phyloP scores from a whole-genome alignment of 306 rosid species.

The Acmispon strigosus region DNA sequence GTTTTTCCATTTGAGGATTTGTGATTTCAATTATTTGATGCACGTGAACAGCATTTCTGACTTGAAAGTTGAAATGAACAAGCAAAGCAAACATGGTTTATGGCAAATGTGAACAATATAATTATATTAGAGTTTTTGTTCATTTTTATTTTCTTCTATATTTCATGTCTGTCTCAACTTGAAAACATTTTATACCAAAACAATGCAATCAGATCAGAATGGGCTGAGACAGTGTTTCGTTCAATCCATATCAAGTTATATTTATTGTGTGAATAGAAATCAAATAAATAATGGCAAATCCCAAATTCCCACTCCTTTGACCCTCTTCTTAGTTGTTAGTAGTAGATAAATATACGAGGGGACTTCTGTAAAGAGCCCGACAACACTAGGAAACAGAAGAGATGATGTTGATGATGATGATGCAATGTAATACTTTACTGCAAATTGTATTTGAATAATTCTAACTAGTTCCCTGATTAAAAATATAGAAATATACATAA shows the following conservation, averaged over 20 bases:
- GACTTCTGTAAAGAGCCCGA: background rate
- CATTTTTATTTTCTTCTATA: too few relatives aligned
- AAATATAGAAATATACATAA: too few relatives aligned
- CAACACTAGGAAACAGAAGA: background rate
- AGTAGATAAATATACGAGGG: too few relatives aligned
- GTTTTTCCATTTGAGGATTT: background rate
- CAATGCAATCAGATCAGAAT: background rate
- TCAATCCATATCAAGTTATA: background rate
- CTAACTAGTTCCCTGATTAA: too few relatives aligned
- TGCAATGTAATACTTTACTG: background rate
- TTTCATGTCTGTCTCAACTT: background rate
- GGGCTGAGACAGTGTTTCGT: background rate
- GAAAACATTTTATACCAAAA: background rate
- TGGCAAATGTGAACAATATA: background rate
- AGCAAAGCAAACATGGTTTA: background rate
- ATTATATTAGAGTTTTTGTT: background rate
- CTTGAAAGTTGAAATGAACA: background rate
- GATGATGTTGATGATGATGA: background rate
- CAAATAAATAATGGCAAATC: background rate
- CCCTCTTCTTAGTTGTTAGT: too few relatives aligned
- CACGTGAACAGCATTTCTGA: background rate
- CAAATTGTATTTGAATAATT: background rate
- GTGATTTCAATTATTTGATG: background rate
- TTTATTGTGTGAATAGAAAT: background rate
- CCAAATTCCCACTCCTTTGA: background rate